phyloP scores from a whole-genome alignment of 192 early-diverging fungal species.

The Haplosporangium gracile region DNA sequence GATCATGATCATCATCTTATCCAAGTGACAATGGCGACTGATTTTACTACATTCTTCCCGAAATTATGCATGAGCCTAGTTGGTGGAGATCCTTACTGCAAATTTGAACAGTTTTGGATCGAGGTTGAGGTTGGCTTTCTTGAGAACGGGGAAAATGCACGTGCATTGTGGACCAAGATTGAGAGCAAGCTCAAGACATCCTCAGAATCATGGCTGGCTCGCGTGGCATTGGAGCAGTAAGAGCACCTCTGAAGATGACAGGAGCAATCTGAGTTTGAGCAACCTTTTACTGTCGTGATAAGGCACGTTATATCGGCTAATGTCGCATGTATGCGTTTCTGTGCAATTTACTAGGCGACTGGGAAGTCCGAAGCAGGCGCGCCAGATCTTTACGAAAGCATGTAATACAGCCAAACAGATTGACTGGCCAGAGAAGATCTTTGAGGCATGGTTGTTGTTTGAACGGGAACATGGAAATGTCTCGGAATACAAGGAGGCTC shows the following conservation, averaged over 20 bases:
- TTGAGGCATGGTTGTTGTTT: constrained; percentile 45
- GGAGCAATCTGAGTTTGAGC: no score
- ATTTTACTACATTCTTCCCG: background rate
- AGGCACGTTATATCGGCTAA: background rate
- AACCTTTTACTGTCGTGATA: background rate
- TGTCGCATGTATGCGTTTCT: background rate
- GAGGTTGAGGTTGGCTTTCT: constrained; percentile 22
- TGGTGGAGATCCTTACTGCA: constrained; percentile 43
- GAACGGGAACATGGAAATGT: constrained; percentile 25
- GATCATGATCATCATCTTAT: background rate
- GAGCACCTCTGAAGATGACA: background rate
- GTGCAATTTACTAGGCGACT: constrained; percentile 8
- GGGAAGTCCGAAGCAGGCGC: constrained; percentile 20
- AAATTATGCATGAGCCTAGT: constrained; percentile 8
- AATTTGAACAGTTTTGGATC: constrained; percentile 36
- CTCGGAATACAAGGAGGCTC: constrained; percentile 26
- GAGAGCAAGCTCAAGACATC: constrained; percentile 23
- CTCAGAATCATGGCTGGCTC: constrained; percentile 35
- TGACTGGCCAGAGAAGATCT: constrained; percentile 47
- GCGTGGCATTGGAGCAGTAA: constrained; percentile 36
- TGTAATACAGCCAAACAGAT: constrained; percentile 17
- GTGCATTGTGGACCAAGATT: constrained; percentile 29
- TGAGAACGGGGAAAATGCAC: constrained; percentile 22
- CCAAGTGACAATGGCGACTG: background rate
- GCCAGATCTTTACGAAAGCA: constrained; percentile 23